phyloP scores from a whole-genome alignment of 1,284 basidiomycete species.

The Wallemia hederae region DNA sequence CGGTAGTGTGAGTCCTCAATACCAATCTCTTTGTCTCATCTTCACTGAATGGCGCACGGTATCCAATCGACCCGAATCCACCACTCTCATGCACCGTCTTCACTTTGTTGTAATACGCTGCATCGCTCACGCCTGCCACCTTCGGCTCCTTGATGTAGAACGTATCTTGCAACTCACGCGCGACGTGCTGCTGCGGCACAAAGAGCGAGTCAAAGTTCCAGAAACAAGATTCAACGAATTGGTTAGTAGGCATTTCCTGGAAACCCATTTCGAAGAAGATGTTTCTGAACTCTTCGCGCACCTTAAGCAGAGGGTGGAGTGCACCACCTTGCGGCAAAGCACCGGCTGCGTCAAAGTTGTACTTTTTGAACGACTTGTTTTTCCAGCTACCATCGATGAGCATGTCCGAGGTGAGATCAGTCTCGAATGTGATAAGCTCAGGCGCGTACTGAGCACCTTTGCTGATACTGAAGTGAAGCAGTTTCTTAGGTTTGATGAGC shows the following conservation, averaged over 20 bases:
- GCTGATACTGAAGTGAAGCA: constrained; percentile 67
- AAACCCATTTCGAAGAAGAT: constrained; percentile 99
- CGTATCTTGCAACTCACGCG: constrained; percentile 90
- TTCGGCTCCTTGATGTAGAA: constrained; percentile 59
- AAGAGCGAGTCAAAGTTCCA: constrained; percentile 99
- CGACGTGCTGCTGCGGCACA: constrained; percentile 96
- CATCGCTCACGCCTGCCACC: not conserved
- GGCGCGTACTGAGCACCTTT: constrained; percentile 75
- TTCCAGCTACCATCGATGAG: constrained; percentile 77
- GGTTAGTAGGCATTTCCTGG: constrained; percentile 95
- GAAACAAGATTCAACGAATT: constrained; percentile 92
- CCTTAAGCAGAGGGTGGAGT: constrained; percentile 85
- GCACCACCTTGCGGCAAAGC: constrained; percentile 64
- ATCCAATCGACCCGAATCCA: constrained; percentile 82
- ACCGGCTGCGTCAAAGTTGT: constrained; percentile 95
- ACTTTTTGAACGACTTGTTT: constrained; percentile 74
- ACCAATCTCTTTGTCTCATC: constrained; percentile 75
- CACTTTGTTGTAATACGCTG: constrained; percentile 67
- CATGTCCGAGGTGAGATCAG: constrained; percentile 89
- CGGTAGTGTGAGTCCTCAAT: constrained; percentile 88
- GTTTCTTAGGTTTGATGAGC: constrained; percentile 42
- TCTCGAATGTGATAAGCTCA: constrained; percentile 85
- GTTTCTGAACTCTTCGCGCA: constrained; percentile 85
- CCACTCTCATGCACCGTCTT: constrained; percentile 65
- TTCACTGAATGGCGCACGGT: constrained; percentile 84